These are phyloP conservation scores for Daldinia eschscholtzii DNA, from an alignment of 2,329 filamentous ascomycete genomes.

Conservation along the genomic window DNA sequence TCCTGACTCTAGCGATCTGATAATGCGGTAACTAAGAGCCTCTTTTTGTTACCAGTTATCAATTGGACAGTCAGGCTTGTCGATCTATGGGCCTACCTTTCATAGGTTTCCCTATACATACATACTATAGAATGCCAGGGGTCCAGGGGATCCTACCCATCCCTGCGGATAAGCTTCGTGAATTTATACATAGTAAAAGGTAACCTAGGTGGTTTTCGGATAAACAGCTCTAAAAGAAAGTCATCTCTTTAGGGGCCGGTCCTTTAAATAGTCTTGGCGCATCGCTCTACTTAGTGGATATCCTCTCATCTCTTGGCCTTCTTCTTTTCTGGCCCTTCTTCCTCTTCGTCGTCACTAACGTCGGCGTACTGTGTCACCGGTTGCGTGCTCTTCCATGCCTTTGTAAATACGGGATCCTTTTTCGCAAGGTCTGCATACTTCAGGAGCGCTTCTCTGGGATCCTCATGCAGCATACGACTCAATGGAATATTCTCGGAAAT, in stretches of 20 bases:
- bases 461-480: conserved; percentile 94
- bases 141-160: conserved; percentile 27
- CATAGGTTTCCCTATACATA: background rate
- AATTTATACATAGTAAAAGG: background rate
- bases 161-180: conserved; percentile 12
- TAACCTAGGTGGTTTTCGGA: conserved; percentile 14
- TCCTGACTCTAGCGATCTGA: background rate
- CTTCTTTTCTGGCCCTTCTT: conserved; percentile 76
- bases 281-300: conserved; percentile 3
- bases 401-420: conserved; percentile 94
- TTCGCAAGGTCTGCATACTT: conserved; percentile 96
- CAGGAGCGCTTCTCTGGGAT: conserved; percentile 90
- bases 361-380: conserved; percentile 93
- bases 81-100: conserved; percentile 36
- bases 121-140: conserved; percentile 4
- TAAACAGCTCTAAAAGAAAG: conserved; percentile 25
- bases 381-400: conserved; percentile 92
- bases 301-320: conserved; percentile 64
- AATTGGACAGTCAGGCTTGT: conserved; percentile 17
- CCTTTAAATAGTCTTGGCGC: conserved; percentile 15
- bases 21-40: conserved; percentile 21
- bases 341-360: conserved; percentile 89
- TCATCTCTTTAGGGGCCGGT: conserved; percentile 8
- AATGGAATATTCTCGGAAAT: conserved; percentile 90
- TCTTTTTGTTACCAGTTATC: conserved; percentile 23